phyloP scores from a whole-genome alignment of 257 asterid species.

The Solanum habrochaites region DNA sequence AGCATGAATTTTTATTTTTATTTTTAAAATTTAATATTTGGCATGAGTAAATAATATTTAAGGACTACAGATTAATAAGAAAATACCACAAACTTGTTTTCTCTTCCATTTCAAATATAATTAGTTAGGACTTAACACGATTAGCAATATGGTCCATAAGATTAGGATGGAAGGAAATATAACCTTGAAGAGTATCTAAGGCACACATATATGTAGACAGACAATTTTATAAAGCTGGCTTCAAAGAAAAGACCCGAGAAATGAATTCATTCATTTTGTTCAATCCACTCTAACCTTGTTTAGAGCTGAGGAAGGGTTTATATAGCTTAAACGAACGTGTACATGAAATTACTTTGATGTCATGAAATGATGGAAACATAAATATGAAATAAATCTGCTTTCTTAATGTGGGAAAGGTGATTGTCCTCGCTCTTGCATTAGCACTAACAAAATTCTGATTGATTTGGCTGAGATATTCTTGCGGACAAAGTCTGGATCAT shows the following conservation, averaged over 20 bases:
- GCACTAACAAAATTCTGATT: not conserved
- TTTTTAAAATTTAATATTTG: no score
- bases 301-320: not conserved
- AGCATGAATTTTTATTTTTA: not conserved
- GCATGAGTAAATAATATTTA: not conserved
- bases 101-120: not conserved
- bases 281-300: not conserved
- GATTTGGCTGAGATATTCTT: not conserved
- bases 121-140: not conserved
- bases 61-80: not conserved
- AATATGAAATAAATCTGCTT: not conserved
- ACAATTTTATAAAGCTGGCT: not conserved
- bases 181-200: not conserved
- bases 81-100: not conserved
- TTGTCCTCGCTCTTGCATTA: not conserved
- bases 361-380: not conserved
- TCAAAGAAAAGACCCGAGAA: not conserved
- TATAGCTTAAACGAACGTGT: not conserved
- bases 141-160: not conserved
- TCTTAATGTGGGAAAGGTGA: not conserved
- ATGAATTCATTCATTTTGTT: not conserved
- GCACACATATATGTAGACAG: not conserved
- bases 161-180: not conserved
- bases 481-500: not conserved
- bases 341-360: not conserved